phyloP scores from a whole-genome alignment of 106 monocot species.

The Phalaenopsis aphrodite region DNA sequence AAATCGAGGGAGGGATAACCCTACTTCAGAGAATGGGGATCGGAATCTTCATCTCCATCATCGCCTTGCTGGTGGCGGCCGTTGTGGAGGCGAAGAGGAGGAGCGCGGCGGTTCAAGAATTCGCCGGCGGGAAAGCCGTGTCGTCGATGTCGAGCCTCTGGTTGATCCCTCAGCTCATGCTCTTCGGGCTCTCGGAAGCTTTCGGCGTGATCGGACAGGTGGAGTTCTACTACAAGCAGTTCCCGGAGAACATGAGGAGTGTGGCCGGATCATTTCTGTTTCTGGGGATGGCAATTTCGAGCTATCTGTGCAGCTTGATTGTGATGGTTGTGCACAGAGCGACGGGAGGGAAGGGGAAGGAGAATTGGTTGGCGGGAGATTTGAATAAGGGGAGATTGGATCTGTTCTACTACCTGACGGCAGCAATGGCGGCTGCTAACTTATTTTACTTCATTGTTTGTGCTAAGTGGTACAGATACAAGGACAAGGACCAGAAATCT shows the following conservation, averaged over 20 bases:
- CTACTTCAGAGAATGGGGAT: conserved; percentile 57
- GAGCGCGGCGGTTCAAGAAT: conserved; percentile 3
- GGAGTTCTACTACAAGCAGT: conserved; percentile 68
- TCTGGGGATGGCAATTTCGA: conserved; percentile 12
- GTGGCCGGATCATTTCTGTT: conserved; percentile 31
- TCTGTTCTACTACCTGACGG: conserved; percentile 34
- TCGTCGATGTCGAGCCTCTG: conserved; percentile 41
- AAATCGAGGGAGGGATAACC: conserved; percentile 33
- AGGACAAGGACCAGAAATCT: conserved; percentile 23
- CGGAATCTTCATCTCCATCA: conserved; percentile 33
- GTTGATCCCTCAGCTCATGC: conserved; percentile 37
- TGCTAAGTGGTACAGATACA: conserved; percentile 61
- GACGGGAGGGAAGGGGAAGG: conserved; percentile 15
- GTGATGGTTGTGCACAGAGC: conserved; percentile 23
- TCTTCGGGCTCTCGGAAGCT: conserved; percentile 39
- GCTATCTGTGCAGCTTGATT: conserved; percentile 38
- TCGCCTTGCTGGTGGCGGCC: conserved; percentile 17
- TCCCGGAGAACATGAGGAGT: conserved; percentile 78
- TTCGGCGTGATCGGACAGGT: conserved; percentile 36
- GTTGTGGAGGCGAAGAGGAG: conserved; percentile 26
- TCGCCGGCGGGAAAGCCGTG: not conserved
- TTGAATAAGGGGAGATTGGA: conserved; percentile 49
- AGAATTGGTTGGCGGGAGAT: conserved; percentile 41
- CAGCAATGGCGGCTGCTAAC: conserved; percentile 16
- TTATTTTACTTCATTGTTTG: conserved; percentile 27